Evolutionary conservation across 2,329 filamentous ascomycete species (phyloP).

Genomic region (Biscogniauxia sp.): DNA sequence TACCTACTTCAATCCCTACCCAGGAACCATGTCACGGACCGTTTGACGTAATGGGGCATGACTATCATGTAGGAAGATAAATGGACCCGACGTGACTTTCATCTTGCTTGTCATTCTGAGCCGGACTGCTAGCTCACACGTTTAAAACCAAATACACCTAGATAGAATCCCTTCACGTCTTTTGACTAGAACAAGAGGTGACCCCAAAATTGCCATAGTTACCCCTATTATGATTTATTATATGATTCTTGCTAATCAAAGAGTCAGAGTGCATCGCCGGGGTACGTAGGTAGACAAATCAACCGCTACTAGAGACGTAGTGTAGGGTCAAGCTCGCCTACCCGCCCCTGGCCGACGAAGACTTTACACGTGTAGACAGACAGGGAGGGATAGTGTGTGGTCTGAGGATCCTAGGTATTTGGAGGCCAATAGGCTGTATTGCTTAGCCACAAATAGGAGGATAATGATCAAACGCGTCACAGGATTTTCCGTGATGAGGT

Average conservation of each 20-base stretch:
- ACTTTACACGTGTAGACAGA: background rate
- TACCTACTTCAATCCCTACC: too few species aligned
- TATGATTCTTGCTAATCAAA: too few species aligned
- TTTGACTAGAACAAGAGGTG: background rate
- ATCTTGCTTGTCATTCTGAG: background rate
- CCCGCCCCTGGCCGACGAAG: too few species aligned
- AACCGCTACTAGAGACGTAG: too few species aligned
- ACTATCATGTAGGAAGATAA: background rate
- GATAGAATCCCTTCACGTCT: background rate
- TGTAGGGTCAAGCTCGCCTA: too few species aligned
- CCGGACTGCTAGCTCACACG: background rate
- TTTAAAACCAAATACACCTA: background rate
- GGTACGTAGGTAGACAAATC: too few species aligned
- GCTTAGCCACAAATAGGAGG: background rate
- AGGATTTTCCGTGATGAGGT: background rate
- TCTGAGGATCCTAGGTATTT: background rate
- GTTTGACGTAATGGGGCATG: background rate
- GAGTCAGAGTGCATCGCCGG: too few species aligned
- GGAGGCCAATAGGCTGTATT: background rate
- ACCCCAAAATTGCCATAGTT: too few species aligned
- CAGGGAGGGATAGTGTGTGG: background rate
- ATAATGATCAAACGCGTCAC: background rate
- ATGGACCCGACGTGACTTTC: background rate
- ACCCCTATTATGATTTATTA: too few species aligned
- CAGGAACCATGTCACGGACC: background rate